Evolutionary conservation across 108 stramenopile genomes (phyloP).

Genomic region (Stephanodiscus minutulus): DNA sequence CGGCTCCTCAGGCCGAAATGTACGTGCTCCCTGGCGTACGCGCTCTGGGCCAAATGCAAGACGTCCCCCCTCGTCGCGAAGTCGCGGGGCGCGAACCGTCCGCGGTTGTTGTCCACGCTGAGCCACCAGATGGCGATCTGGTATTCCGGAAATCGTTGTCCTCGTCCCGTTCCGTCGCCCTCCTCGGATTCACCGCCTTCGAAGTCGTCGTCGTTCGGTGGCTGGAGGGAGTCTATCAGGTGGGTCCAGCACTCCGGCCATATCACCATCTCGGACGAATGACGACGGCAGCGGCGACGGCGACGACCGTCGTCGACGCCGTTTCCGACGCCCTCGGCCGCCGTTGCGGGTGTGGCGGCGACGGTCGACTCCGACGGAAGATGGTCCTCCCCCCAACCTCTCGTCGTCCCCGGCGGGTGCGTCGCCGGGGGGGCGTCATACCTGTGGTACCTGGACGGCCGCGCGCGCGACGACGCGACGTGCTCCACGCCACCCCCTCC

Average conservation of each 20-base stretch:
- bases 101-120: slow-evolving; percentile 56
- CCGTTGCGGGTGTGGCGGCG: too few species aligned
- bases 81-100: slow-evolving; percentile 24
- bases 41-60: slow-evolving; percentile 58
- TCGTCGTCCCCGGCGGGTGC: too few species aligned
- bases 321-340: too few species aligned
- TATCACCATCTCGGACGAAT: slow-evolving; percentile 43
- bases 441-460: too few species aligned
- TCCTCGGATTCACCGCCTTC: too few species aligned
- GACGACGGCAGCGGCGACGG: slow-evolving; percentile 3
- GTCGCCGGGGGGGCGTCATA: too few species aligned
- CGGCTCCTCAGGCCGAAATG: too few species aligned
- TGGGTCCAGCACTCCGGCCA: slow-evolving; percentile 68
- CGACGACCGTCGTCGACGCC: not conserved
- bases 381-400: too few species aligned
- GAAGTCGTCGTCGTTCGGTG: not conserved
- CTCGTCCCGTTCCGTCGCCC: not conserved
- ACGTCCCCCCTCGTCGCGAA: slow-evolving; percentile 44
- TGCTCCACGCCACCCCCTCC: too few species aligned
- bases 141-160: slow-evolving; percentile 1
- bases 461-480: not conserved
- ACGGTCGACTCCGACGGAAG: too few species aligned
- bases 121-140: slow-evolving; percentile 65
- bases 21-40: slow-evolving; percentile 52
- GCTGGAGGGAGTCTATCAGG: slow-evolving; percentile 43